Percentiles rank a stretch among this genome's conserved stretches.
Conservation (phyloP, 2,329 filamentous ascomycete species). For the Cadophora gregata region DNA sequence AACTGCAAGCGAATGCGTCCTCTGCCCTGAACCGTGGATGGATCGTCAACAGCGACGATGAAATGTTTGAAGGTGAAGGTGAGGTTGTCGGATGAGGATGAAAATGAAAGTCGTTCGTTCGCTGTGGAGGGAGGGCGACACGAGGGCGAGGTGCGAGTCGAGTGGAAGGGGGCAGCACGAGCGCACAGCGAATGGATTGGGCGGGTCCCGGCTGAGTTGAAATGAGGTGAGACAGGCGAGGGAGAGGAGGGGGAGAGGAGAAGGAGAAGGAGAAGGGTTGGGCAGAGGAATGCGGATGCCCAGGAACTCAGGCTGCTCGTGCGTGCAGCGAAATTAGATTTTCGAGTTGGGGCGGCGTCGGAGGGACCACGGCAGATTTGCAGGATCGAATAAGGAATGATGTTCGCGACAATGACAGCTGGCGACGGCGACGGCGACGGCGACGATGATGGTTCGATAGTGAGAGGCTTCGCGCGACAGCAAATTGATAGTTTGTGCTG, state of each 20-base stretch:
- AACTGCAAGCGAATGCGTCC: constrained; percentile 43
- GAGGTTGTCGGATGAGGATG: constrained; percentile 17
- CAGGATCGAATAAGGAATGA: not conserved
- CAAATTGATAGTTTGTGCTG: not conserved
- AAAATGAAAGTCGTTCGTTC: constrained; percentile 25
- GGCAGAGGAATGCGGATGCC: not conserved
- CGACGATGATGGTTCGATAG: not conserved
- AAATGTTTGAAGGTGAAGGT: constrained; percentile 24
- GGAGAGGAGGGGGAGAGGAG: not conserved
- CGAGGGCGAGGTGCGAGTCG: constrained; percentile 1
- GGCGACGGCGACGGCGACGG: not conserved
- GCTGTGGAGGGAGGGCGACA: not conserved
- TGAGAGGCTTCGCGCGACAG: not conserved
- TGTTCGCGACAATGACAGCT: not conserved
- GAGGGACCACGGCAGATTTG: not conserved
- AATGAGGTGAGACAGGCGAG: constrained; percentile 38
- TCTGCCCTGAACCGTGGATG: constrained; percentile 27
- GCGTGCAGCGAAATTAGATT: constrained; percentile 6
- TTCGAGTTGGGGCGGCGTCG: not conserved
- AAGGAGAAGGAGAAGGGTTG: not conserved
- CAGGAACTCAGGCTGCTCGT: too few relatives aligned
- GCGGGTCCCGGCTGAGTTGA: constrained; percentile 30
- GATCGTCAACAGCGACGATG: constrained; percentile 4
- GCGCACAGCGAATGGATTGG: constrained; percentile 38
- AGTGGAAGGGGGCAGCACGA: constrained; percentile 18